Base-by-base conservation (phyloP, 441 rosid species). In the Eruca vesicaria region DNA sequence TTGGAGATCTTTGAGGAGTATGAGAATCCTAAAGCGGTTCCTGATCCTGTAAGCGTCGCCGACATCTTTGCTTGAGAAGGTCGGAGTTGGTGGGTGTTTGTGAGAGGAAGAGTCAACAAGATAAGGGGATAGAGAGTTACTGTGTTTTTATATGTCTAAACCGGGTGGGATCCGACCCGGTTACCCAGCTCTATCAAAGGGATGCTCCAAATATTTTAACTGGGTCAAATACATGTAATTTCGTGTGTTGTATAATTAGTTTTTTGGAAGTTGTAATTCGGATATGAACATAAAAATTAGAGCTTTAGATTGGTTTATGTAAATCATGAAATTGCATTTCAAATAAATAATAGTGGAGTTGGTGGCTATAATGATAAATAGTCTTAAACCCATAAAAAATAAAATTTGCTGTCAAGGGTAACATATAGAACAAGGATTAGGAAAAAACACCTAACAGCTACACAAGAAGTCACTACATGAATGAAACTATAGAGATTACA, bases 41-140 rank as follows among this genome's bases (percentile, higher is more conserved):
- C 86, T 1, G 86, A 79, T 38, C 94, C 92, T 9, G 86, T 68
- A 29, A 89, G 63, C 33, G 93, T 66, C 75, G 97, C 82, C 50
- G 92, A 89, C 97, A 88, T 89, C 10, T 70, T 72, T 41, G 63
- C 65, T 59, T 21, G 53, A n/a, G 11, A n/a, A 31, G 62, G 67
- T 77, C 76, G 62, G 72, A 71, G 31, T 63, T 38, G 28, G n/a
- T 52, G 15, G 38, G 6, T 43, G 35, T 4, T 56, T 1, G 2
- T 45, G 14, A 50, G 56, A 12, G 64, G 69, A 69, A 76, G 71
- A 76, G 80, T 76, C 75, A 76, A 70, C 71, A 69, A 70, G 80
- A 76, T 76, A 76, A 76, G 79, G 75, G 70, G 71, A 76, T 69
- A 9, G 9, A 38, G 38, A 69, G 70, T 59, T 32, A 21, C 11